Evolutionary conservation across 2,329 filamentous ascomycete species (phyloP).

Genomic region (Colletotrichum acutatum): DNA sequence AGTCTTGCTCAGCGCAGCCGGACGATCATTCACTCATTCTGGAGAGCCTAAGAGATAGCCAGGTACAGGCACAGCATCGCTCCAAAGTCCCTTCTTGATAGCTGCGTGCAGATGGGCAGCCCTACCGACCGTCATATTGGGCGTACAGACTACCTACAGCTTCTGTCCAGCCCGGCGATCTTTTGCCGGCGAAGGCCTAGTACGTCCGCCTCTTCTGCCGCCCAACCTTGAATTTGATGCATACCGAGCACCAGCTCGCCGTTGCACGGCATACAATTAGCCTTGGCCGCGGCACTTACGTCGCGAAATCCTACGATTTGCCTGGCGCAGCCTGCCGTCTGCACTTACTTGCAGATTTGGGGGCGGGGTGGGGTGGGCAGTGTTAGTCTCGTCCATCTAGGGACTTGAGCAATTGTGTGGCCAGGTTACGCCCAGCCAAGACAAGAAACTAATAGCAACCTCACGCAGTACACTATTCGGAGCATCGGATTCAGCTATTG

Average conservation of each 20-base stretch:
- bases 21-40: background rate
- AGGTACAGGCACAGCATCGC: background rate
- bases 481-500: background rate
- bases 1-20: background rate
- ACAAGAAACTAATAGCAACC: background rate
- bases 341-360: background rate
- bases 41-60: background rate
- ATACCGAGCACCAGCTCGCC: constrained; percentile 8
- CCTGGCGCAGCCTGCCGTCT: background rate
- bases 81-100: background rate
- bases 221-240: constrained; percentile 8
- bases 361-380: background rate
- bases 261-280: constrained; percentile 15
- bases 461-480: too few relatives aligned
- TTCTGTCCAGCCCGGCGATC: background rate
- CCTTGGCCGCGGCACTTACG: background rate
- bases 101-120: constrained; percentile 4
- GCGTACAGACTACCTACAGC: background rate
- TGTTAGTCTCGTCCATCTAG: background rate
- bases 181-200: background rate
- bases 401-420: constrained; percentile 9
- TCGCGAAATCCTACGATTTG: constrained; percentile 4
- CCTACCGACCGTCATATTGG: constrained; percentile 8
- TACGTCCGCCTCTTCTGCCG: background rate
- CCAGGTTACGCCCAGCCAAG: constrained; percentile 17